Conservation (phyloP, 352 stramenopile species). For the Pythium aquatile region DNA sequence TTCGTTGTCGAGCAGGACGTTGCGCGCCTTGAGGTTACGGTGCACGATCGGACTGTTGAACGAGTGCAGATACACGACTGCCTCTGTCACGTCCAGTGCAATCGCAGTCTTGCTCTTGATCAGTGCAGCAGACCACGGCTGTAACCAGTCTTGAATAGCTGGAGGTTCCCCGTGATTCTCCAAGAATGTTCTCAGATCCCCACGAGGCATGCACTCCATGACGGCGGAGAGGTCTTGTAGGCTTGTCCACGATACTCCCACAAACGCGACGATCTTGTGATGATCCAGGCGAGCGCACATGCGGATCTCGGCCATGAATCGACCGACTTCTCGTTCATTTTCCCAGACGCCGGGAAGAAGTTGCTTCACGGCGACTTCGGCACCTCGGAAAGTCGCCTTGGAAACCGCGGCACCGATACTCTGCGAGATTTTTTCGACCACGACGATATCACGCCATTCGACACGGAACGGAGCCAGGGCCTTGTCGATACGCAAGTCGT, state of each 20-base stretch:
- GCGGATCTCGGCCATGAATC: slow-evolving; percentile 34
- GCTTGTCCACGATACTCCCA: slow-evolving; percentile 30
- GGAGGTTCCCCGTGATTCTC: neutral
- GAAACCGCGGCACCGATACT: neutral
- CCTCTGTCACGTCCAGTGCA: slow-evolving; percentile 14
- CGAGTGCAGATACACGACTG: slow-evolving; percentile 23
- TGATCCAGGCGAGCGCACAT: slow-evolving; percentile 32
- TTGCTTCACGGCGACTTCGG: slow-evolving; percentile 11
- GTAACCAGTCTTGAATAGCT: neutral
- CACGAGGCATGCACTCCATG: slow-evolving; percentile 27
- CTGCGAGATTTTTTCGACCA: neutral
- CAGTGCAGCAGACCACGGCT: neutral
- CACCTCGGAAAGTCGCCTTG: slow-evolving; percentile 4
- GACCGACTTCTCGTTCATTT: slow-evolving; percentile 10
- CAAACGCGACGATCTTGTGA: slow-evolving; percentile 32
- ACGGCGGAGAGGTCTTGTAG: slow-evolving; percentile 27
- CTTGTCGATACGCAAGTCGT: slow-evolving; percentile 5
- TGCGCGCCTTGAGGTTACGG: slow-evolving; percentile 19
- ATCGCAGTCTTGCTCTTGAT: slow-evolving; percentile 9
- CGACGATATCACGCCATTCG: neutral
- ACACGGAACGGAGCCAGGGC: slow-evolving; percentile 1
- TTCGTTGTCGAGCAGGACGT: slow-evolving; percentile 13
- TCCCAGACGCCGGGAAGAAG: slow-evolving; percentile 15
- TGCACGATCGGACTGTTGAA: slow-evolving; percentile 19
- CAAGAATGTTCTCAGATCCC: slow-evolving; percentile 25